Conservation (phyloP, 192 early-diverging fungal species). For the Coemansia sp. region DNA sequence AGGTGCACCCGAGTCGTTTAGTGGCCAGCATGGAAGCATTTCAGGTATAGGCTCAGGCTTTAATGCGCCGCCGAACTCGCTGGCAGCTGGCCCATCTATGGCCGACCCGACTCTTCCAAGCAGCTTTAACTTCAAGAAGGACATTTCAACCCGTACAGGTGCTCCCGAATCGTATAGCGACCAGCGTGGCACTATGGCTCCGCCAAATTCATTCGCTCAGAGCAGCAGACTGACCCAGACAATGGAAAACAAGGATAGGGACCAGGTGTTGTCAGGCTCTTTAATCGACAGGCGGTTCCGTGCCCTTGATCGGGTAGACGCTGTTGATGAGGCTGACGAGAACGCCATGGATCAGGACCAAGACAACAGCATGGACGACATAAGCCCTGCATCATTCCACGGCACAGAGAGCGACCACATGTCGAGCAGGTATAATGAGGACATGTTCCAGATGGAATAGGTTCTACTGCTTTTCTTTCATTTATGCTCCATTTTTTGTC, state of each 20-base stretch:
- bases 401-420: conserved; percentile 6
- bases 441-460: conserved; percentile 34
- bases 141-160: background rate
- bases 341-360: conserved; percentile 15
- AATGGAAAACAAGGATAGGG: conserved; percentile 2
- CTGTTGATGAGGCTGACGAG: conserved; percentile 14
- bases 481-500: background rate
- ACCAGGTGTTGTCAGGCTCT: conserved; percentile 22
- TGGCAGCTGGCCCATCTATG: background rate
- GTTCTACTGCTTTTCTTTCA: background rate
- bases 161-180: background rate
- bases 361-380: conserved; percentile 11
- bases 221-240: background rate
- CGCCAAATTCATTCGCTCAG: conserved; percentile 26
- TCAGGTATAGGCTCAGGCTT: conserved; percentile 10
- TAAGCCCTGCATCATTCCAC: conserved; percentile 22
- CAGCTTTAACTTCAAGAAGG: background rate
- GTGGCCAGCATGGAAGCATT: background rate
- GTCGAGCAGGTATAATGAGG: conserved; percentile 13
- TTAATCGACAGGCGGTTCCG: conserved; percentile 16
- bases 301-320: conserved; percentile 11
- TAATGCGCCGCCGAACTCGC: conserved; percentile 35
- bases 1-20: background rate
- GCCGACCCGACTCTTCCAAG: background rate
- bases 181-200: conserved; percentile 22